Conservation (phyloP, 805 yeast genomes). For the Danielia reshetovae region DNA sequence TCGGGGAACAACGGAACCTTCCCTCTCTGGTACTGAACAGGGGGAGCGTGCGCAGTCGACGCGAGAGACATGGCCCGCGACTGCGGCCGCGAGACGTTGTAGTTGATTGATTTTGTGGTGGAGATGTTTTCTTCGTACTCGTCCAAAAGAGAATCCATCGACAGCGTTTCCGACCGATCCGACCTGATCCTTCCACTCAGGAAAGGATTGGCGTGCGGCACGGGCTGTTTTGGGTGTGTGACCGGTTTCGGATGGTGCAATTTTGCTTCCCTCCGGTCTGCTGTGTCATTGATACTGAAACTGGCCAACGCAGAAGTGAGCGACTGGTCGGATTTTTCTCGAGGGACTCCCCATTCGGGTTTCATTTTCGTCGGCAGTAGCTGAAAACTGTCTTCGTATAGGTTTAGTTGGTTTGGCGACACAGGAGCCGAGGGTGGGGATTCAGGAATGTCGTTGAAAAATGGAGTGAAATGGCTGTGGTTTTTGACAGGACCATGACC, state of each 20-base stretch:
- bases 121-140: constrained; percentile 43
- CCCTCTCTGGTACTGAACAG: constrained; percentile 7
- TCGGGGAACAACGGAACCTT: constrained; percentile 1
- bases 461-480: constrained; percentile 9
- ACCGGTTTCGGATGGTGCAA: not conserved
- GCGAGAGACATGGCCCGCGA: constrained; percentile 25
- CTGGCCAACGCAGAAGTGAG: constrained; percentile 29
- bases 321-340: constrained; percentile 20
- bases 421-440: constrained; percentile 43
- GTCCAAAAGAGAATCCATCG: constrained; percentile 40
- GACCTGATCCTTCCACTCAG: not conserved
- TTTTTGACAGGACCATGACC: constrained; percentile 10
- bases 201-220: constrained; percentile 2
- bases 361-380: constrained; percentile 1
- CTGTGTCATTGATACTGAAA: constrained; percentile 20
- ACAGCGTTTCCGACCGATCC: constrained; percentile 13
- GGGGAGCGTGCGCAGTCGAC: constrained; percentile 12
- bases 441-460: constrained; percentile 34
- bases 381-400: constrained; percentile 3
- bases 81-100: constrained; percentile 22
- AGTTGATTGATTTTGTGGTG: constrained; percentile 21
- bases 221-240: constrained; percentile 2
- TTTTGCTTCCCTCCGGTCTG: no score
- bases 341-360: constrained; percentile 12
- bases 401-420: constrained; percentile 25